phyloP scores from a whole-genome alignment of 2,329 filamentous ascomycete species.

The Penicillium sp. region DNA sequence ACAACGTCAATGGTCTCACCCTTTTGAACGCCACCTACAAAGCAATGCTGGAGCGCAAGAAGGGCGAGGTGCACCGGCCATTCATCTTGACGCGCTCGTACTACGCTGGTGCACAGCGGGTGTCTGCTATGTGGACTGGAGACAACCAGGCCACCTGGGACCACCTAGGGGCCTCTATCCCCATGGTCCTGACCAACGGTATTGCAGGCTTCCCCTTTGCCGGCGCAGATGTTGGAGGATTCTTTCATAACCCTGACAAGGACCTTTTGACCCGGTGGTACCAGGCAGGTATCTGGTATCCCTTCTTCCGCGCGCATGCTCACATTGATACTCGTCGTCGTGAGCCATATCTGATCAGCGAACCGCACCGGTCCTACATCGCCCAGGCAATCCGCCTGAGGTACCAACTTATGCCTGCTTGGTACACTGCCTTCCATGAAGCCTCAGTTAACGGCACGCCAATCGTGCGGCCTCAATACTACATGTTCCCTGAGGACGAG shows the following conservation, averaged over 20 bases:
- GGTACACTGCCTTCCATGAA: constrained; percentile 96
- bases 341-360: constrained; percentile 84
- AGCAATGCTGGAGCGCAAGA: constrained; percentile 77
- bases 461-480: constrained; percentile 89
- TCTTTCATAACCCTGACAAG: constrained; percentile 94
- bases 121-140: constrained; percentile 97
- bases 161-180: constrained; percentile 81
- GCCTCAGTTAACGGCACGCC: constrained; percentile 79
- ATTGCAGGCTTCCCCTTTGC: constrained; percentile 92
- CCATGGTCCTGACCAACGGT: constrained; percentile 90
- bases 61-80: constrained; percentile 78
- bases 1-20: constrained; percentile 94
- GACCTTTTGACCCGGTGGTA: constrained; percentile 94
- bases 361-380: constrained; percentile 82
- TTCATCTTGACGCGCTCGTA: constrained; percentile 93
- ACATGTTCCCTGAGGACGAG: constrained; percentile 83
- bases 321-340: constrained; percentile 94
- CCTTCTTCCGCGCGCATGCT: constrained; percentile 95
- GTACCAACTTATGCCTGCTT: constrained; percentile 84
- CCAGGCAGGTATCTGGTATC: constrained; percentile 93
- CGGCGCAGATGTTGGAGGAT: constrained; percentile 93
- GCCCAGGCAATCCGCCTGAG: constrained; percentile 82
- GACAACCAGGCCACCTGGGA: constrained; percentile 95
- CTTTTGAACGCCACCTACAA: constrained; percentile 92
- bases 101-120: constrained; percentile 83